Percentiles rank a stretch among this genome's conserved stretches.
These are phyloP conservation scores for Aulographum hederae DNA, from an alignment of 2,329 filamentous ascomycete species.

Conservation along the genomic window DNA sequence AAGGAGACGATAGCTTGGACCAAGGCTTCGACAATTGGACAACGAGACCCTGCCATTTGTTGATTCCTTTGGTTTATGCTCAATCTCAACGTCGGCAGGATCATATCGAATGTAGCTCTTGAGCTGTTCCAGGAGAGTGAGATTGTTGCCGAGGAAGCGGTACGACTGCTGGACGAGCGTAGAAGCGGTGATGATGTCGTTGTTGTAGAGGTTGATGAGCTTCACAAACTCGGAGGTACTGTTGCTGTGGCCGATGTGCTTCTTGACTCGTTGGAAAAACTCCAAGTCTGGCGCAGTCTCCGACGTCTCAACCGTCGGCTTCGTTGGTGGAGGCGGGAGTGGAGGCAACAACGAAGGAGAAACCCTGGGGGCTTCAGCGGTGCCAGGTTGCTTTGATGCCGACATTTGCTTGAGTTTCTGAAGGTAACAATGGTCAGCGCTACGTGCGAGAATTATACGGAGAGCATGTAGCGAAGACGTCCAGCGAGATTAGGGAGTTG, in stretches of 20 bases:
- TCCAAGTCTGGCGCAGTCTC: conserved; percentile 70
- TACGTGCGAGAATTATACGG: no score
- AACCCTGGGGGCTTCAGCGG: conserved; percentile 13
- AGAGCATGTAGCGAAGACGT: no score
- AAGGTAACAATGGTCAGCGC: conserved; percentile 12
- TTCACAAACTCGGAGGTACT: conserved; percentile 94
- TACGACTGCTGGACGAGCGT: conserved; percentile 68
- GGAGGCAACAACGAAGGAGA: conserved; percentile 64
- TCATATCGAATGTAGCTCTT: conserved; percentile 57
- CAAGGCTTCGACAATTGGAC: conserved; percentile 87
- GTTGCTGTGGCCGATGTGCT: conserved; percentile 82
- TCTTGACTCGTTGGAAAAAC: conserved; percentile 95
- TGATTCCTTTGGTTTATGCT: conserved; percentile 51
- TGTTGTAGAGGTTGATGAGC: conserved; percentile 85
- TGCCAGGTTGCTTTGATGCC: conserved; percentile 15
- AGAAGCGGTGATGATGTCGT: conserved; percentile 76
- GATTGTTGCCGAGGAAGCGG: conserved; percentile 72
- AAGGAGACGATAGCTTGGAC: conserved; percentile 83
- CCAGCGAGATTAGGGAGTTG: no score
- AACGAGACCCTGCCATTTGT: conserved; percentile 73
- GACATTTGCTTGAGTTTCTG: conserved; percentile 9
- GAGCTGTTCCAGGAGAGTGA: conserved; percentile 79
- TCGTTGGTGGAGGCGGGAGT: conserved; percentile 63
- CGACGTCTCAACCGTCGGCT: conserved; percentile 50
- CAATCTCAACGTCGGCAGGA: conserved; percentile 47